phyloP scores from a whole-genome alignment of 495 filamentous ascomycete genomes.

The Hypoxylon fragiforme region DNA sequence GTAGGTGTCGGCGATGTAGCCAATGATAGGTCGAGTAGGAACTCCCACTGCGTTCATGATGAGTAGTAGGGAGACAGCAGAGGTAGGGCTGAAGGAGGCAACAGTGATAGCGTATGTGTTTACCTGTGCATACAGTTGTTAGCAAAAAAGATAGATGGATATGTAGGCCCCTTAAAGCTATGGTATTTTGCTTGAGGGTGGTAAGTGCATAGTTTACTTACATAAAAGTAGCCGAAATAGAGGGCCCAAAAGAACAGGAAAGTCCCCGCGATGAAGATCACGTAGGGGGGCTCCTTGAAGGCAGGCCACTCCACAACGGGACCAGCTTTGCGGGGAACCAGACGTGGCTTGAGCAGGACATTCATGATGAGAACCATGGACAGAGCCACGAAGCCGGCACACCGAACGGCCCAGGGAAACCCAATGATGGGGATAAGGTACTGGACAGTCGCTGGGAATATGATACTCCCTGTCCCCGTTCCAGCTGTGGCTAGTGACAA shows the following conservation, averaged over 20 bases:
- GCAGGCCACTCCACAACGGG: slow-evolving; percentile 48
- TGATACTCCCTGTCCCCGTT: slow-evolving; percentile 47
- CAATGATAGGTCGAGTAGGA: slow-evolving; percentile 41
- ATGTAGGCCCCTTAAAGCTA: neutral
- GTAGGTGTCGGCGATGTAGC: slow-evolving; percentile 44
- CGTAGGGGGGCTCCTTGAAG: slow-evolving; percentile 46
- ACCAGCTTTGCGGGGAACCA: slow-evolving; percentile 38
- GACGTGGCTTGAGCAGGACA: slow-evolving; percentile 40
- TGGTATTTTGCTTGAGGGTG: neutral
- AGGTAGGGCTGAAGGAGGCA: slow-evolving; percentile 43
- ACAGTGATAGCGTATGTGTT: slow-evolving; percentile 46
- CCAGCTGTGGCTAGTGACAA: slow-evolving; percentile 45
- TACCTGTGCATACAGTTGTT: slow-evolving; percentile 15
- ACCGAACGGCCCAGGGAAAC: slow-evolving; percentile 51
- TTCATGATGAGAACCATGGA: slow-evolving; percentile 36
- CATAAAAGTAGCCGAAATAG: slow-evolving; percentile 53
- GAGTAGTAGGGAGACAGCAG: slow-evolving; percentile 47
- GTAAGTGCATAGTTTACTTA: slow-evolving; percentile 30
- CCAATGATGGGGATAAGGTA: slow-evolving; percentile 48
- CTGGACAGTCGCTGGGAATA: slow-evolving; percentile 48
- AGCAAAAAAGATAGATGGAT: neutral
- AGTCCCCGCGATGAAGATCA: slow-evolving; percentile 42
- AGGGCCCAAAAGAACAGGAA: slow-evolving; percentile 50
- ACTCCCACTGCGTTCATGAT: slow-evolving; percentile 48
- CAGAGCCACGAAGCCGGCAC: slow-evolving; percentile 45